A percentile compares a stretch with the other conserved stretches of the same genome.
Conservation (phyloP, 768 basidiomycete species). For the Leccinum fibrillosum region DNA sequence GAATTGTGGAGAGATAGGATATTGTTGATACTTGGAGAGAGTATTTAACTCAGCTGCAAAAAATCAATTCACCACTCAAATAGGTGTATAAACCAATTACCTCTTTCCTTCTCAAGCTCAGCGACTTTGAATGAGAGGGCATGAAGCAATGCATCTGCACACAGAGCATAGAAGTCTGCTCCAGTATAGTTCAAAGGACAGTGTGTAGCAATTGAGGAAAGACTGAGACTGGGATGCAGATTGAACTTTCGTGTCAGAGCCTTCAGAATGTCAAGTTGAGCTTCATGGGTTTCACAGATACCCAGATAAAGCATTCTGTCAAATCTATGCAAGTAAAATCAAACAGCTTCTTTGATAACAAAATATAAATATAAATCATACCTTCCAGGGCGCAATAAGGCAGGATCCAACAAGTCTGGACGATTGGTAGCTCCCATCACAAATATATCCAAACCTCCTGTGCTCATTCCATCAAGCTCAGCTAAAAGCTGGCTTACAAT, state of each 20-base stretch:
- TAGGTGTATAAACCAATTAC: constrained; percentile 30
- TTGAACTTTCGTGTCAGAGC: constrained; percentile 93
- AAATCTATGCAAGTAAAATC: constrained; percentile 54
- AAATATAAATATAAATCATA: constrained; percentile 27
- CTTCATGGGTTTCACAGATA: constrained; percentile 81
- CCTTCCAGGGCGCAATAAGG: constrained; percentile 86
- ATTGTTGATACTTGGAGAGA: constrained; percentile 36
- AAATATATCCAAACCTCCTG: constrained; percentile 72
- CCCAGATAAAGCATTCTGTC: constrained; percentile 96
- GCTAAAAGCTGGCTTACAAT: constrained; percentile 94
- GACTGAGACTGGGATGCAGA: constrained; percentile 63
- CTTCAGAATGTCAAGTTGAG: constrained; percentile 81
- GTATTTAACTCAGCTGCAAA: constrained; percentile 41
- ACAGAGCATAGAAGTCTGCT: constrained; percentile 97
- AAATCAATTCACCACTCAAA: background rate
- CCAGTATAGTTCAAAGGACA: constrained; percentile 96
- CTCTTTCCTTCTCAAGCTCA: constrained; percentile 71
- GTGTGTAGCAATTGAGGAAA: constrained; percentile 57
- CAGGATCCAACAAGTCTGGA: constrained; percentile 88
- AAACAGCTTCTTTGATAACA: background rate
- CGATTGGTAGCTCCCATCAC: constrained; percentile 96
- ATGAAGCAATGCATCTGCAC: constrained; percentile 93
- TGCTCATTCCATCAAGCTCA: constrained; percentile 88
- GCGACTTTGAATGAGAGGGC: constrained; percentile 90
- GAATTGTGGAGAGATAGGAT: constrained; percentile 84